Evolutionary conservation across 225 moss, liverwort and hornwort genomes (phyloP), one percentile per base, ranked within the genome.

Genomic region (Neckera pumila): DNA sequence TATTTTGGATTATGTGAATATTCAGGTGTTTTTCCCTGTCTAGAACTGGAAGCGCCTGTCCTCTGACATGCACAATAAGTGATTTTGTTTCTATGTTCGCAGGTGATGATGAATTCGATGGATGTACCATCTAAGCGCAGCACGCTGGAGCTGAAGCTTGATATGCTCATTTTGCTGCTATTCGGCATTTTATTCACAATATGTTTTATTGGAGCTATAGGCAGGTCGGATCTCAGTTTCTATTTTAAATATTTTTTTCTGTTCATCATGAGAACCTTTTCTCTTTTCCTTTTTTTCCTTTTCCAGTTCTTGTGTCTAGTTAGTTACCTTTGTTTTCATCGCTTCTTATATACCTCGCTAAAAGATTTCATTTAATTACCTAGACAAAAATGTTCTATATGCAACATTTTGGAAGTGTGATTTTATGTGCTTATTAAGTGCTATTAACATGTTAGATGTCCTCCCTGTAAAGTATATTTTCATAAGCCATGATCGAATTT

Each of bases 101-200:
- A 96, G 96, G 98, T 98, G 90, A 98, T 98, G 98, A 98, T 98
- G 98, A 98, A 98, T 91, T 93, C 98, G 28, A 98, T 98, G 98
- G 96, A 95, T 87, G 98, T 98, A 62, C 98, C 98, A 69, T 98
- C 98, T 57, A 98, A 98, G 89, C 95, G 98, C 77, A 98, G 98
- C 90, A 98, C 96, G 36, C 85, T 98, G 92, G 98, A 98, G 86
- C 90, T 96, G 85, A 93, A 96, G 88, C 96, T 98, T 86, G 98
- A 98, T 91, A 92, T 94, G 92, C 92, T 98, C 51, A 98, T 98
- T 88, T 82, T 98, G 82, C 91, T 98, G 34, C 94, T 98, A 30
- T 98, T 98, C 82, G 90, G 93, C 89, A 94, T 98, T 75, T 90
- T 98, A 81, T 98, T 96, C 89, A 60, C 90, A 62, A 58, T 98